These are phyloP conservation scores for Arachis hypogaea DNA, from an alignment of 306 rosid species.

Conservation along the genomic window DNA sequence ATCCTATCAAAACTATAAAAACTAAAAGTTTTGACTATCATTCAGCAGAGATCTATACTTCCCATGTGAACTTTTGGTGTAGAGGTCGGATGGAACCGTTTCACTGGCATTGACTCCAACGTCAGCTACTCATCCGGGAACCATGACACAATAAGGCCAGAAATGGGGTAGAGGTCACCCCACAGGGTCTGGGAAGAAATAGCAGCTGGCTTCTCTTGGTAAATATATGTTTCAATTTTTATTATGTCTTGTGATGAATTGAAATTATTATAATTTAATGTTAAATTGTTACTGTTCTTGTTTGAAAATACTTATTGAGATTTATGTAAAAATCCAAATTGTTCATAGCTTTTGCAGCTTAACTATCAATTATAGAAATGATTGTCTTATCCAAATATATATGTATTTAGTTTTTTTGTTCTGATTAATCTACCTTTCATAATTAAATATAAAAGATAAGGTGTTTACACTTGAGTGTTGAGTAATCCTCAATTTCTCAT, in stretches of 20 bases:
- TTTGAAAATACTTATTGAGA: too few species aligned
- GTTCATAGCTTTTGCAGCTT: too few species aligned
- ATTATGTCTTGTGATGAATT: conserved; percentile 2
- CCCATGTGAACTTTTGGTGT: too few species aligned
- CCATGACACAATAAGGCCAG: conserved; percentile 52
- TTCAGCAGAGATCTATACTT: too few species aligned
- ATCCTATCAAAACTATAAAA: too few species aligned
- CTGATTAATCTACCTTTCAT: neutral
- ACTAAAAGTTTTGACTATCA: too few species aligned
- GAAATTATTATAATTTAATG: too few species aligned
- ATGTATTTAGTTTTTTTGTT: neutral
- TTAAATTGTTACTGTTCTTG: too few species aligned
- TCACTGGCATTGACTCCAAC: conserved; percentile 89
- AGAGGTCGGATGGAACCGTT: conserved; percentile 78
- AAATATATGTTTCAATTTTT: conserved; percentile 36
- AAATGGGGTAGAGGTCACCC: conserved; percentile 95
- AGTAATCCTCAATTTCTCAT: too few species aligned
- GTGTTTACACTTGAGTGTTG: neutral
- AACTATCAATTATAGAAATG: neutral
- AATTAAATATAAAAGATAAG: neutral
- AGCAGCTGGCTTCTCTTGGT: conserved; percentile 86
- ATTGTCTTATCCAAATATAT: neutral
- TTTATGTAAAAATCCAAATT: too few species aligned
- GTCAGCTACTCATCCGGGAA: conserved; percentile 59
- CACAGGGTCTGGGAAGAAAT: conserved; percentile 90